Evolutionary conservation across 2,329 filamentous ascomycete species (phyloP).

Genomic region (Clonostachys rosea): DNA sequence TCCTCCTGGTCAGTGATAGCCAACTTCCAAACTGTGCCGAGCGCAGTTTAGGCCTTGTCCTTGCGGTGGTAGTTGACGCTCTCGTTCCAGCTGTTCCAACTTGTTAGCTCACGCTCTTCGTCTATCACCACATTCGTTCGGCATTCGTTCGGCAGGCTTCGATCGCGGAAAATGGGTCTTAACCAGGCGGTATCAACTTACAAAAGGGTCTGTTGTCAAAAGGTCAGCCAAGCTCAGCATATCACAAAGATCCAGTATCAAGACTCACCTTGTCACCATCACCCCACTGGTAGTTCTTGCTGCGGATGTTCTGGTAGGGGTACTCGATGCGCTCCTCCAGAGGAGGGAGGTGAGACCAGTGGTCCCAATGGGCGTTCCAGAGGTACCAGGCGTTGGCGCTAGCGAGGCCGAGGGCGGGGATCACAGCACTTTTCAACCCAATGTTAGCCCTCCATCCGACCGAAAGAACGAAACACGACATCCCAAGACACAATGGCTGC

Average conservation of each 20-base stretch:
- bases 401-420: constrained; percentile 69
- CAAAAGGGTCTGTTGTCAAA: constrained; percentile 53
- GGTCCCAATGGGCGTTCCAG: constrained; percentile 97
- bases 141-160: neutral
- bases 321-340: constrained; percentile 91
- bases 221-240: constrained; percentile 16
- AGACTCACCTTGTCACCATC: constrained; percentile 82
- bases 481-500: no score
- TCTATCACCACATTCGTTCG: neutral
- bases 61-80: constrained; percentile 96
- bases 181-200: constrained; percentile 33
- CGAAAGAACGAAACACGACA: no score
- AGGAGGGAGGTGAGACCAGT: constrained; percentile 80
- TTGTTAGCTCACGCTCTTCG: neutral
- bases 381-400: constrained; percentile 81
- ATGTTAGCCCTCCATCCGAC: no score
- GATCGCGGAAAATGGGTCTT: neutral
- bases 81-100: constrained; percentile 73
- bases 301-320: constrained; percentile 95
- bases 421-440: constrained; percentile 61
- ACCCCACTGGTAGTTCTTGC: constrained; percentile 94
- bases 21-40: neutral
- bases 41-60: constrained; percentile 54
- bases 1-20: neutral
- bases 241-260: neutral